Percentiles rank a stretch among this genome's conserved stretches.
phyloP scores from a whole-genome alignment of 1,284 basidiomycete genomes.

The Puccinia hordei region DNA sequence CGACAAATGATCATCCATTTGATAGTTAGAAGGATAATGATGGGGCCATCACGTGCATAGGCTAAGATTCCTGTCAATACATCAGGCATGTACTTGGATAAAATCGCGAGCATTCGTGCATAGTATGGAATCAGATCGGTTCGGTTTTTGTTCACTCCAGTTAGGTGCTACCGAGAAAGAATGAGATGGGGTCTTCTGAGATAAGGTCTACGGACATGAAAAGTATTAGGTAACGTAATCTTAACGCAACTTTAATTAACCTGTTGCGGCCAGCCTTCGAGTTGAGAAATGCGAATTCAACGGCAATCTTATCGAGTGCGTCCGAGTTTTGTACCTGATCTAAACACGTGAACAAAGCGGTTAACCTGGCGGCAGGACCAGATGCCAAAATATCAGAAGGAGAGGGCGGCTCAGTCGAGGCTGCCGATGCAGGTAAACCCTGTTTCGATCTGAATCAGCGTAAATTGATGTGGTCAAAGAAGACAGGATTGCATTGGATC shows the following conservation, averaged over 20 bases:
- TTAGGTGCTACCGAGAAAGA: conserved; percentile 68
- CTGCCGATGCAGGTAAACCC: conserved; percentile 60
- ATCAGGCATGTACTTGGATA: conserved; percentile 92
- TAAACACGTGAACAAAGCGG: conserved; percentile 84
- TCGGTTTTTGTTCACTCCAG: conserved; percentile 79
- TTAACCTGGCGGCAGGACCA: conserved; percentile 74
- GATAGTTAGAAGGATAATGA: neutral
- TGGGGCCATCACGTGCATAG: conserved; percentile 64
- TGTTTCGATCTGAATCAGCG: conserved; percentile 64
- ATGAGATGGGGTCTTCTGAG: neutral
- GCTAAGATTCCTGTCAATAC: conserved; percentile 78
- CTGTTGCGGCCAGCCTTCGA: conserved; percentile 91
- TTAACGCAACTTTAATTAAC: conserved; percentile 65
- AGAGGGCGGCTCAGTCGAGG: conserved; percentile 64
- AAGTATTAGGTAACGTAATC: neutral
- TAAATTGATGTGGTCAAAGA: conserved; percentile 30
- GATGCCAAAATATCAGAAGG: conserved; percentile 62
- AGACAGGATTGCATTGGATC: neutral
- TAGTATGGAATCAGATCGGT: conserved; percentile 92
- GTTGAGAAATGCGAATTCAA: conserved; percentile 94
- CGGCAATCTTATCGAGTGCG: conserved; percentile 87
- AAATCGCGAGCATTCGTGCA: conserved; percentile 80
- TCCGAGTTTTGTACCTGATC: conserved; percentile 90
- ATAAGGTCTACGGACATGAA: neutral
- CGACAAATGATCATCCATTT: neutral